Base-by-base conservation (phyloP, 2,329 filamentous ascomycete genomes). In the Aspergillus pseudoglaucus region DNA sequence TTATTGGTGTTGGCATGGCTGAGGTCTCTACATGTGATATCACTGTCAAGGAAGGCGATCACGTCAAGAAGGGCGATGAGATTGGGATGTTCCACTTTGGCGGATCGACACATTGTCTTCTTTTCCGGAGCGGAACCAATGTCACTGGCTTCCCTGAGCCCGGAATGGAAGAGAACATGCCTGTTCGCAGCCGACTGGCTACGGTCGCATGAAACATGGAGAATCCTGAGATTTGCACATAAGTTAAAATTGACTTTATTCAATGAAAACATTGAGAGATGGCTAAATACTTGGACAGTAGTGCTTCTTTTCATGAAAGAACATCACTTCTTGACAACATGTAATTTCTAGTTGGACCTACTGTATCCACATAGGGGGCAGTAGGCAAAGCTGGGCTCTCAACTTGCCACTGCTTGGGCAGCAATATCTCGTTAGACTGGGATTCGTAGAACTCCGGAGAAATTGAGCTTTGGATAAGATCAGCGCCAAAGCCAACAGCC, bases 21-120 rank as follows among this genome's bases (percentile, higher is more conserved):
- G 86, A 90, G 66, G 85, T 89, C 10, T 84, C 79, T 49, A 83
- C 83, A 0, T 88, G 85, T 58, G 84, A 88, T 45, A 82, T 87
- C 43, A 85, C 80, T 0, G 83, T 87, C 9, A 75, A 75, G 56
- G 78, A 83, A 59, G 85, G 84, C 0, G 76, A 88, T 61, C 74
- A 76, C 45, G 60, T 90, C 14, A 72, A 73, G 45, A 89, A 88
- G 72, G 87, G 87, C 1, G 79, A 88, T 4, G 71, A 88, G 69
- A 73, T 83, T 35, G 86, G 86, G 38, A 88, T 88, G 84, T 90
- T 90, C 66, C 86, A 90, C 60, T 89, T 84, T 61, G 86, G 86
- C n/a, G 86, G 87, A 0, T 84, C 79, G 6, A 82, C 81, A 1
- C 81, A 87, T 60, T 87, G 83, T 56, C 60, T 89, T 55, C 59